Evolutionary conservation across 805 yeast genomes (phyloP).

Genomic region (Teunomyces barrocoloradensis): DNA sequence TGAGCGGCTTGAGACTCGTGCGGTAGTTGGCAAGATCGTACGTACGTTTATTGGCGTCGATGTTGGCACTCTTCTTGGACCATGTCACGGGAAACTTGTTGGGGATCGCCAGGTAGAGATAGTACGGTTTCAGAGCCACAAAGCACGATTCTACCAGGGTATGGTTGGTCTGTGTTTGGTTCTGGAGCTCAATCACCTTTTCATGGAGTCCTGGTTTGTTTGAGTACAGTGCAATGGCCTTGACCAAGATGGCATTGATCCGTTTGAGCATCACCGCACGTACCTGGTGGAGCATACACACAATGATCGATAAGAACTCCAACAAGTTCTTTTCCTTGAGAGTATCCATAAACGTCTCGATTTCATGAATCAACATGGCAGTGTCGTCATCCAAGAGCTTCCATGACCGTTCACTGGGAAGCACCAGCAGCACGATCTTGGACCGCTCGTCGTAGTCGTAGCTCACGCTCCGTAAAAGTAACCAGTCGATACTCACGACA

Average conservation of each 20-base stretch:
- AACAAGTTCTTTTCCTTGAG: conserved; percentile 14
- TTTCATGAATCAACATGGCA: conserved; percentile 17
- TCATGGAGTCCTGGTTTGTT: conserved; percentile 16
- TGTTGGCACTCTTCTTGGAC: conserved; percentile 17
- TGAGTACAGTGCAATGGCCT: conserved; percentile 22
- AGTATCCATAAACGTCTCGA: conserved; percentile 5
- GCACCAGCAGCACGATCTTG: conserved; percentile 18
- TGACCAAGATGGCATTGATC: conserved; percentile 24
- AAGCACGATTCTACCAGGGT: conserved; percentile 20
- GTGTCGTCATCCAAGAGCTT: conserved; percentile 30
- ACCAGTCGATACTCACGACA: conserved; percentile 34
- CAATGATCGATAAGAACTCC: conserved; percentile 19
- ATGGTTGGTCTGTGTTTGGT: conserved; percentile 22
- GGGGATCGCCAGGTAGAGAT: conserved; percentile 24
- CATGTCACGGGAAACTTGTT: conserved; percentile 31
- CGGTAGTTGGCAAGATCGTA: conserved; percentile 10
- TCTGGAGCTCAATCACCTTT: conserved; percentile 28
- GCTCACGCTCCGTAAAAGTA: conserved; percentile 34
- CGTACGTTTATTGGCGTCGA: conserved; percentile 9
- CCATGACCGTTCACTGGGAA: conserved; percentile 32
- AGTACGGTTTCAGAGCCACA: conserved; percentile 26
- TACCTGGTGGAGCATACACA: conserved; percentile 27
- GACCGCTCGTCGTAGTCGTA: conserved; percentile 38
- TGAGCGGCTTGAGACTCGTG: conserved; percentile 19
- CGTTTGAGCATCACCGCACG: conserved; percentile 30